These are phyloP conservation scores for Calycina marina DNA, from an alignment of 2,329 filamentous ascomycete species.

Conservation along the genomic window DNA sequence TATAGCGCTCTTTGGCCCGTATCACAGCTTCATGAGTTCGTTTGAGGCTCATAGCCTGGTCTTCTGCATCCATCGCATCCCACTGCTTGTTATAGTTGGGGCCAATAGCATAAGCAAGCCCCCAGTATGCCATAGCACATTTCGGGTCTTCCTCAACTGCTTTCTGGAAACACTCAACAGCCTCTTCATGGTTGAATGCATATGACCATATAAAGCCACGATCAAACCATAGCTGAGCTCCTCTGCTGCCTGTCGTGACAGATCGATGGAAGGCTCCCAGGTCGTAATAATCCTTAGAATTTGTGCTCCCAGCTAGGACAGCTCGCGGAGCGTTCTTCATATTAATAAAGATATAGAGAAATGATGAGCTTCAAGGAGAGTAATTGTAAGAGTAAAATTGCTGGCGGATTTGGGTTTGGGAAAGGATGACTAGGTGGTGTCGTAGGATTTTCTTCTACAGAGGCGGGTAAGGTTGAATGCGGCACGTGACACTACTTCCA, in stretches of 20 bases:
- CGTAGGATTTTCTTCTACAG: too few relatives aligned
- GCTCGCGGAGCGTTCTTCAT: too few relatives aligned
- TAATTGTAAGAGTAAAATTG: too few relatives aligned
- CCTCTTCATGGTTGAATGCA: conserved; percentile 64
- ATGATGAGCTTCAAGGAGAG: too few relatives aligned
- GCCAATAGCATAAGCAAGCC: conserved; percentile 54
- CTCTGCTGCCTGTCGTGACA: conserved; percentile 35
- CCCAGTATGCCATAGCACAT: conserved; percentile 55
- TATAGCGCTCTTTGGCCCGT: conserved; percentile 27
- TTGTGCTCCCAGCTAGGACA: too few relatives aligned
- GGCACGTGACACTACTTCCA: too few relatives aligned
- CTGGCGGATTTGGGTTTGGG: too few relatives aligned
- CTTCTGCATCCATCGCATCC: conserved; percentile 50
- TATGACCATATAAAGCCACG: conserved; percentile 61
- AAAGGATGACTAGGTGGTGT: too few relatives aligned
- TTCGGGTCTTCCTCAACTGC: conserved; percentile 37
- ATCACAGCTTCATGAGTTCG: conserved; percentile 31
- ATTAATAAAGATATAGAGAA: too few relatives aligned
- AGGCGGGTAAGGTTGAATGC: too few relatives aligned
- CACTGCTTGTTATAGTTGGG: conserved; percentile 73
- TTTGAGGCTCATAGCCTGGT: conserved; percentile 36
- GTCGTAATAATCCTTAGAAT: conserved; percentile 27
- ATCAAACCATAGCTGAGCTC: conserved; percentile 53
- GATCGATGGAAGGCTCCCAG: conserved; percentile 43
- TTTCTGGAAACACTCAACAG: conserved; percentile 45